Evolutionary conservation across 176 grass and related monocot genomes (phyloP).

Genomic region (Triticum monococcum): DNA sequence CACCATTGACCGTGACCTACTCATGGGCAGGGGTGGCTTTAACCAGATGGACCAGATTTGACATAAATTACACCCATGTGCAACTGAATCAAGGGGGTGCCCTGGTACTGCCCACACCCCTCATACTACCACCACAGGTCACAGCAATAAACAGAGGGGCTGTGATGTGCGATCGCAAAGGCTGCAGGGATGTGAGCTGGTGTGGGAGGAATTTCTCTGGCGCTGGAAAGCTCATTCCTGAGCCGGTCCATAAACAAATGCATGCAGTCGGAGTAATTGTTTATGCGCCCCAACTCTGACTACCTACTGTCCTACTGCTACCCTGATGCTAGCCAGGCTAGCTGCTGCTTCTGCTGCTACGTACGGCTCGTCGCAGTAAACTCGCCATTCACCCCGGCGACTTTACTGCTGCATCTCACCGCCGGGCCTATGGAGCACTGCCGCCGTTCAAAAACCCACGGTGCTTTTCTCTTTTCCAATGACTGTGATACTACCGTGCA

Average conservation of each 20-base stretch:
- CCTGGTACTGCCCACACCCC: slow-evolving; percentile 3
- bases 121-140: not conserved
- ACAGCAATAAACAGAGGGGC: not conserved
- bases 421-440: not conserved
- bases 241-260: slow-evolving; percentile 34
- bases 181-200: slow-evolving; percentile 27
- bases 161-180: slow-evolving; percentile 16
- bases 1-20: not conserved
- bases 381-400: not conserved
- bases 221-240: slow-evolving; percentile 45
- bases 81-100: slow-evolving; percentile 31
- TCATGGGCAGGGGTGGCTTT: slow-evolving; percentile 25
- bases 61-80: slow-evolving; percentile 64
- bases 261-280: slow-evolving; percentile 8
- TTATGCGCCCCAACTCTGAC: slow-evolving; percentile 42
- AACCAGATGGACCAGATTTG: slow-evolving; percentile 42
- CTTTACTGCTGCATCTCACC: not conserved
- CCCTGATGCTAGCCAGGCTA: not conserved
- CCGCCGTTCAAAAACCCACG: not conserved
- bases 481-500: not conserved
- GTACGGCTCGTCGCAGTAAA: not conserved
- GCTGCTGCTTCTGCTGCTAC: not conserved
- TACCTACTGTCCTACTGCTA: slow-evolving; percentile 28
- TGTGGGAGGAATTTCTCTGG: slow-evolving; percentile 25
- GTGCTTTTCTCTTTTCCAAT: not conserved